Base-by-base conservation (phyloP, 2,329 filamentous ascomycete genomes). In the Colletotrichum musicola region DNA sequence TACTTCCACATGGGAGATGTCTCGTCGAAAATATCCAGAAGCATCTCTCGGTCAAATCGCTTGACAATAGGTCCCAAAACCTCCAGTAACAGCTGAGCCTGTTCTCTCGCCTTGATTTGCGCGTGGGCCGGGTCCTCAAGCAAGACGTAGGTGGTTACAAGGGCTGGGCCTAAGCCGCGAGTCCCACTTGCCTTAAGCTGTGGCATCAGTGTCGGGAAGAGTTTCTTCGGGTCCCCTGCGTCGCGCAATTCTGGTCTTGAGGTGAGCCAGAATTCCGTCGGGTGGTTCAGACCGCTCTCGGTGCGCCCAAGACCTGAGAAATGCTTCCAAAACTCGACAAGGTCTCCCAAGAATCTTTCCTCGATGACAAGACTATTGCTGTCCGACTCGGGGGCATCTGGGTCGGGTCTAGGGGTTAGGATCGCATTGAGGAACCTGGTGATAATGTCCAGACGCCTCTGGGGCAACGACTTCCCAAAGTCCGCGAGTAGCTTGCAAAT, bases 241-340 rank as follows among this genome's bases (percentile, higher is more conserved):
- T 75, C 73, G 10, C 69, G 68, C 16, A 76, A 50, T 10, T 80
- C 77, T 4, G 73, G 64, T 13, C 66, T 47, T 6, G 72, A 72
- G 9, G 80, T 78, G 40, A 81, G 64, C 56, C 75, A 75, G 53
- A 80, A 81, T 5, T 68, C 71, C 4, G 73, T 62, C 1, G 61
- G 55, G 38, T 46, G 54, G 6, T 16, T 9, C 16, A 68, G 25
- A 18, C 67, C 63, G 58, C 51, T 59, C 20, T 75, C 74, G 5
- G 58, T 67, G 12, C 80, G 75, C 49, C 72, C 75, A 46, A 81
- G 70, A 58, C 78, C 77, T 1, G 80, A 79, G 14, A 81, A 66
- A 63, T 80, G 77, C 71, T 77, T 76, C 80, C 80, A 82, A 60
- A 81, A 64, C 13, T 74, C 73, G 35, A 80, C 46, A 4, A 81